Evolutionary conservation across 805 yeast species (phyloP).

Genomic region (Candida nitratophila): DNA sequence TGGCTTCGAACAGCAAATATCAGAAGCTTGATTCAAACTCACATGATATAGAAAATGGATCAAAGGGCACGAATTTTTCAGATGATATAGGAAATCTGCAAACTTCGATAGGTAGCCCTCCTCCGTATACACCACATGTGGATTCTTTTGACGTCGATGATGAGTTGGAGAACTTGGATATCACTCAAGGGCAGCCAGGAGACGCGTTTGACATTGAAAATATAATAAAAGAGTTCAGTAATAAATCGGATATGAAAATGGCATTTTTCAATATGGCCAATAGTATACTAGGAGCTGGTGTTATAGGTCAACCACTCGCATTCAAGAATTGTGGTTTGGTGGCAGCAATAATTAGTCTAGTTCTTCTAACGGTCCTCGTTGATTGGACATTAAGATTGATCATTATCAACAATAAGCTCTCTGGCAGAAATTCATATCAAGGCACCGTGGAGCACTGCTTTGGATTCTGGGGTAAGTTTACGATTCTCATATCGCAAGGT

Average conservation of each 20-base stretch:
- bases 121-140: conserved; percentile 12
- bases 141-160: too few relatives aligned
- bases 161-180: neutral
- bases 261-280: conserved; percentile 98
- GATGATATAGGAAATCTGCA: neutral
- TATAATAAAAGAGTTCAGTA: conserved; percentile 2
- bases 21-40: neutral
- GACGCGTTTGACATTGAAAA: neutral
- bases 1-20: too few relatives aligned
- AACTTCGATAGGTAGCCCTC: conserved; percentile 4
- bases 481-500: conserved; percentile 71
- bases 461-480: conserved; percentile 63
- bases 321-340: conserved; percentile 71
- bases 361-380: conserved; percentile 57
- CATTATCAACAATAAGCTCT: conserved; percentile 71
- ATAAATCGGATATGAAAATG: conserved; percentile 60
- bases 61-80: neutral
- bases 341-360: conserved; percentile 61
- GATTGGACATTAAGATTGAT: conserved; percentile 85
- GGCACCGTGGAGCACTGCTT: conserved; percentile 76
- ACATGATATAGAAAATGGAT: neutral
- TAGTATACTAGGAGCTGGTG: conserved; percentile 92
- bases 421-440: conserved; percentile 75
- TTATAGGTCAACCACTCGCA: conserved; percentile 90
- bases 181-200: neutral